Conservation (phyloP, 495 filamentous ascomycete genomes). For the Amphirosellinia nigrospora region DNA sequence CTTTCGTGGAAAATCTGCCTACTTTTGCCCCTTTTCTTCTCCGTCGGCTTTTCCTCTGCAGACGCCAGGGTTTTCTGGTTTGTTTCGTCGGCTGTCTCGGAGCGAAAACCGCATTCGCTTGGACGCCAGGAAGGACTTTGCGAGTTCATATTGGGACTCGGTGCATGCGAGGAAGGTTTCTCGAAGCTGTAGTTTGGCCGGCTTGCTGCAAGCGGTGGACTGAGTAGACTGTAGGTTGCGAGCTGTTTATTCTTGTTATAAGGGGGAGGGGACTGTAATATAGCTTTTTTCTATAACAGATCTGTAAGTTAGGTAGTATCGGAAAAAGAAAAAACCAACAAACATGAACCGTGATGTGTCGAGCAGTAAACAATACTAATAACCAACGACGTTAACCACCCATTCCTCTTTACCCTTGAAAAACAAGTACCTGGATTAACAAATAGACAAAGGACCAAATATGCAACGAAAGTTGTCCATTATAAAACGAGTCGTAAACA, state of each 20-base stretch:
- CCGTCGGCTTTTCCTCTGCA: neutral
- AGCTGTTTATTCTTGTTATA: neutral
- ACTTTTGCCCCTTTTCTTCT: neutral
- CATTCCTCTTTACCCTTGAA: neutral
- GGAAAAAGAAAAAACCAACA: neutral
- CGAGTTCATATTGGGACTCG: neutral
- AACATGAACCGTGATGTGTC: neutral
- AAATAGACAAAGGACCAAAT: slow-evolving; percentile 1
- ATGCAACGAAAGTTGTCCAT: slow-evolving; percentile 19
- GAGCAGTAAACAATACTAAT: slow-evolving; percentile 20
- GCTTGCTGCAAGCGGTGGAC: slow-evolving; percentile 9
- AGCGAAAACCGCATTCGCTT: slow-evolving; percentile 6
- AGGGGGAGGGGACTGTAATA: neutral
- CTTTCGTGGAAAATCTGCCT: slow-evolving; percentile 7
- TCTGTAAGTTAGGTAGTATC: slow-evolving; percentile 21
- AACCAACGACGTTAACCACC: neutral
- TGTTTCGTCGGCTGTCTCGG: slow-evolving; percentile 8
- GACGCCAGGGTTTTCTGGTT: slow-evolving; percentile 1
- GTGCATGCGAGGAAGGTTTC: neutral
- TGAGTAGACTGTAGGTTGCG: slow-evolving; percentile 6
- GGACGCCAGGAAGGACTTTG: slow-evolving; percentile 16
- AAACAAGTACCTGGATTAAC: slow-evolving; percentile 10
- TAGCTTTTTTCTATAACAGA: slow-evolving; percentile 16
- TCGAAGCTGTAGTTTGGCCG: slow-evolving; percentile 11
- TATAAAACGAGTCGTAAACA: slow-evolving; percentile 17